These are phyloP conservation scores for Liriodendron chinense DNA, from an alignment of 164 flowering plant species.

Conservation along the genomic window DNA sequence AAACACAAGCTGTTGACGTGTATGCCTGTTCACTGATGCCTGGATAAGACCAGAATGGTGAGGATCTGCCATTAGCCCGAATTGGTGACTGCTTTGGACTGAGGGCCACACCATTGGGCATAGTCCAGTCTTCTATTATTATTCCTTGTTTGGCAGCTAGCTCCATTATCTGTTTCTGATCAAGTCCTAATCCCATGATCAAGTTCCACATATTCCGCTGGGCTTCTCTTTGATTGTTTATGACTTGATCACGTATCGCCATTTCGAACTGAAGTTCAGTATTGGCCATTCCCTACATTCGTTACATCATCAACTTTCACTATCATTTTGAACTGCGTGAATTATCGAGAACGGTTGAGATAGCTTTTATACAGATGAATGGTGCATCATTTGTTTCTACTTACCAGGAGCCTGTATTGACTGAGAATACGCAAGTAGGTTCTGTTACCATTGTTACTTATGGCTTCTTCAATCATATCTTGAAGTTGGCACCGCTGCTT, in stretches of 20 bases:
- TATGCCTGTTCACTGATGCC: slow-evolving; percentile 19
- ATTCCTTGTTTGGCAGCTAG: slow-evolving; percentile 71
- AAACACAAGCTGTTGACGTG: slow-evolving; percentile 33
- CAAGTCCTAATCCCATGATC: slow-evolving; percentile 70
- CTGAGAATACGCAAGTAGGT: slow-evolving; percentile 83
- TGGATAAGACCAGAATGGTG: slow-evolving; percentile 22
- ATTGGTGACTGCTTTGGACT: slow-evolving; percentile 31
- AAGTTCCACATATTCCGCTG: slow-evolving; percentile 75
- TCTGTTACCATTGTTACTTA: slow-evolving; percentile 67
- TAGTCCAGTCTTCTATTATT: slow-evolving; percentile 60
- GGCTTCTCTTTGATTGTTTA: slow-evolving; percentile 72
- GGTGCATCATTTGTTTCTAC: slow-evolving; percentile 12
- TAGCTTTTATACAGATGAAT: background rate
- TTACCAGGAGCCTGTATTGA: slow-evolving; percentile 84
- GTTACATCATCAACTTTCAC: background rate
- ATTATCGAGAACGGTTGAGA: background rate
- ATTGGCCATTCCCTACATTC: slow-evolving; percentile 79
- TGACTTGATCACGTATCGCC: slow-evolving; percentile 88
- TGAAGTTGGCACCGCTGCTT: slow-evolving; percentile 70
- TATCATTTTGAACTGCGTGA: background rate
- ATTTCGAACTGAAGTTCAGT: slow-evolving; percentile 91
- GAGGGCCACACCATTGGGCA: slow-evolving; percentile 24
- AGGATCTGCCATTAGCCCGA: slow-evolving; percentile 19
- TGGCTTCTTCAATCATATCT: slow-evolving; percentile 79
- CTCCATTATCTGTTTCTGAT: slow-evolving; percentile 60